Evolutionary conservation across 169 alveolate genomes (phyloP).

Genomic region (Cryptosporidium sp.): DNA sequence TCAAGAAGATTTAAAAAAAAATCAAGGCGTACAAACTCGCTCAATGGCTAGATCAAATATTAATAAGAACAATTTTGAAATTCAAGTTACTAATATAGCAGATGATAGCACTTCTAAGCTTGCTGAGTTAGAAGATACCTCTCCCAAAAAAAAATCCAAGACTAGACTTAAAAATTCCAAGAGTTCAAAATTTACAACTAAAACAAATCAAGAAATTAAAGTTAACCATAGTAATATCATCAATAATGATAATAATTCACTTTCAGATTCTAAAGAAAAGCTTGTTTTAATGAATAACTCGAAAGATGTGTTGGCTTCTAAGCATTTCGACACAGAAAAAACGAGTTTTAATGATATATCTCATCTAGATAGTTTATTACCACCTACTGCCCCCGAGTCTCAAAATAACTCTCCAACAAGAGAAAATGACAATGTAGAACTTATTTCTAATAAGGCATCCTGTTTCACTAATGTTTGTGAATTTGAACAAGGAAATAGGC

Average conservation of each 20-base stretch:
- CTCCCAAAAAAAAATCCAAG: conserved; percentile 52
- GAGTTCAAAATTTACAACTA: not conserved
- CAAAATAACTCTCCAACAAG: conserved; percentile 33
- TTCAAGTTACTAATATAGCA: not conserved
- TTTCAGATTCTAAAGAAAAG: not conserved
- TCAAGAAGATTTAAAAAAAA: not conserved
- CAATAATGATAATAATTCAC: not conserved
- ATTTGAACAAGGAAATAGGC: not conserved
- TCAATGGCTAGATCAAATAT: conserved; percentile 18
- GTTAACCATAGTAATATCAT: not conserved
- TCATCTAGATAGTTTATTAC: conserved; percentile 21
- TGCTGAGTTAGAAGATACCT: not conserved
- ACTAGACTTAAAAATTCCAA: not conserved
- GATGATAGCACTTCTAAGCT: not conserved
- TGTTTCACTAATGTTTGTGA: conserved; percentile 2
- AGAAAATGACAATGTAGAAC: not conserved
- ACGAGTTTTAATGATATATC: not conserved
- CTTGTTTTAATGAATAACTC: not conserved
- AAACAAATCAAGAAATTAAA: not conserved
- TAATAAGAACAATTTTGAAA: not conserved
- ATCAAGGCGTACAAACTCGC: conserved; percentile 27
- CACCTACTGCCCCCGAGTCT: conserved; percentile 77
- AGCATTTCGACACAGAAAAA: not conserved
- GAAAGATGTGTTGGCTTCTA: not conserved
- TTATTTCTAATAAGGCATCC: not conserved